Conservation (phyloP, 208 protist species). For the Trypanosoma avium region DNA sequence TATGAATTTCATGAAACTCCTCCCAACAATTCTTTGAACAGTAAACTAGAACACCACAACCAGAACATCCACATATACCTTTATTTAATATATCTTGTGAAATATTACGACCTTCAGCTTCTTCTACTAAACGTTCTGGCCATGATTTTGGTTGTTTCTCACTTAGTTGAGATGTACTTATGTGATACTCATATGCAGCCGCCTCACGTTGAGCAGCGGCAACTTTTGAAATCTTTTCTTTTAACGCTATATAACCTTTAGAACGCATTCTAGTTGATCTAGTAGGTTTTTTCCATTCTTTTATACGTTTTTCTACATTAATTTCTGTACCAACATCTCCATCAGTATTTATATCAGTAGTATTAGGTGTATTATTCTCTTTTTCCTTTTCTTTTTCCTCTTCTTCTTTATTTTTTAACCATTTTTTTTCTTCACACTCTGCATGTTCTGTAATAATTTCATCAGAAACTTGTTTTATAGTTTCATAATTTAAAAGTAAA, state of each 20-base stretch:
- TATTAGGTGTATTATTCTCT: not conserved
- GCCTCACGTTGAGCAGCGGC: conserved; percentile 35
- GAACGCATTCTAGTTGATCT: conserved; percentile 51
- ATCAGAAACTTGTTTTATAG: conserved; percentile 43
- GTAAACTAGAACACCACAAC: conserved; percentile 64
- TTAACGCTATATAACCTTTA: conserved; percentile 43
- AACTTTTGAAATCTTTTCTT: conserved; percentile 34
- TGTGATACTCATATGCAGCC: conserved; percentile 27
- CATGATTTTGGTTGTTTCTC: conserved; percentile 1
- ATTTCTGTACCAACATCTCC: not conserved
- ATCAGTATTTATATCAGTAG: too few species aligned
- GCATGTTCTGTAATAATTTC: conserved; percentile 33
- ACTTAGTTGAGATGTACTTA: not conserved
- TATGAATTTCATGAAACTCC: conserved; percentile 34
- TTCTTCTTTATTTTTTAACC: conserved; percentile 19
- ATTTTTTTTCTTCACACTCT: conserved; percentile 26
- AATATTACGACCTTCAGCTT: conserved; percentile 3
- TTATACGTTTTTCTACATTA: conserved; percentile 1
- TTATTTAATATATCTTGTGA: conserved; percentile 14
- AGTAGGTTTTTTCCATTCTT: conserved; percentile 56
- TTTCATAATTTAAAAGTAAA: conserved; percentile 47
- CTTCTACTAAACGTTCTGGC: conserved; percentile 26
- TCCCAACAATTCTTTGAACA: conserved; percentile 54
- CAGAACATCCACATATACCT: conserved; percentile 44
- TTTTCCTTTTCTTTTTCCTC: not conserved